Percentiles rank a stretch among this genome's conserved stretches.
Conservation (phyloP, 2,329 filamentous ascomycete genomes). For the Neocucurbitaria cava region DNA sequence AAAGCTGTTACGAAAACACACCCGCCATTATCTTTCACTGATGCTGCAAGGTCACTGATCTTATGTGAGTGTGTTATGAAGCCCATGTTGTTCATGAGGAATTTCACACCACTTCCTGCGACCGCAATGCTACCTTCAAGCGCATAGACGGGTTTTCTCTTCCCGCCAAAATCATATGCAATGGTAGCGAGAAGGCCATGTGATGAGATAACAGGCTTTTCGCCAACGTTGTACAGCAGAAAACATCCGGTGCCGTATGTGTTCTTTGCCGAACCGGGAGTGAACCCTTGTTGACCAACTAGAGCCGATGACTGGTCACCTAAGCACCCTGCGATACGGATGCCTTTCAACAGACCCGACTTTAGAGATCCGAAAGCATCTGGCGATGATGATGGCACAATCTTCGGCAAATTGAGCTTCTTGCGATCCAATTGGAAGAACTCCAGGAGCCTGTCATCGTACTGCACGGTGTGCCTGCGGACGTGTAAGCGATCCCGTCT, state of each 20-base stretch:
- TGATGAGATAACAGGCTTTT: constrained; percentile 82
- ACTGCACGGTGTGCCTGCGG: constrained; percentile 69
- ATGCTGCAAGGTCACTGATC: constrained; percentile 69
- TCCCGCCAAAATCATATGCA: constrained; percentile 79
- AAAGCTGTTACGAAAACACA: constrained; percentile 89
- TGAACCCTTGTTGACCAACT: constrained; percentile 85
- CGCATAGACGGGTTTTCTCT: constrained; percentile 74
- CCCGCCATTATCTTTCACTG: constrained; percentile 78
- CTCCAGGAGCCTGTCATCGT: constrained; percentile 76
- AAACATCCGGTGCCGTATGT: constrained; percentile 93
- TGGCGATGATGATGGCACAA: constrained; percentile 79
- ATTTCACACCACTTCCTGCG: constrained; percentile 79
- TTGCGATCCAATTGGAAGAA: constrained; percentile 79
- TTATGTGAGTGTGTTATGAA: constrained; percentile 68
- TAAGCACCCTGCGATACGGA: constrained; percentile 80
- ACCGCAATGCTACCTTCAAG: constrained; percentile 86
- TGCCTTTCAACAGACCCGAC: constrained; percentile 70
- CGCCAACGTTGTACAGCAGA: constrained; percentile 85
- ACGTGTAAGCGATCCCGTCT: constrained; percentile 4
- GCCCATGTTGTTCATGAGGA: constrained; percentile 68
- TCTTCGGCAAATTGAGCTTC: constrained; percentile 80
- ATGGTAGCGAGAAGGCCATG: constrained; percentile 86
- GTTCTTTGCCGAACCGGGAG: constrained; percentile 83
- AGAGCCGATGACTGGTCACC: constrained; percentile 88
- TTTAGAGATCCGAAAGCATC: constrained; percentile 74